Percentiles rank a stretch among this genome's conserved stretches.
Evolutionary conservation across 148 eudicot genomes (phyloP).

Genomic region (Rhododendron simsii): DNA sequence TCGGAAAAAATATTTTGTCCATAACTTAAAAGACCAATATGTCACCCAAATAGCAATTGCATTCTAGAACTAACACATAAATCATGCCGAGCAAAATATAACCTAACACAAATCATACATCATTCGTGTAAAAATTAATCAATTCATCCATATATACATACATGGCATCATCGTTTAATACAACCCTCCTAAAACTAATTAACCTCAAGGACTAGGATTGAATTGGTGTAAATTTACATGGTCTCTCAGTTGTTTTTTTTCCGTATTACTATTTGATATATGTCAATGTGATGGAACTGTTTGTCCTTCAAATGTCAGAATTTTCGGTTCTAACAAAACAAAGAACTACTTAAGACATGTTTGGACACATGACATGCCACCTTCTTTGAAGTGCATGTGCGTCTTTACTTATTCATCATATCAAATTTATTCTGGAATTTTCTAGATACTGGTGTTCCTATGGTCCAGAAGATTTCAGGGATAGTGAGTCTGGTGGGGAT

Average conservation of each 20-base stretch:
- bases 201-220: neutral
- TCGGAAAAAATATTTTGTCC: neutral
- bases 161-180: neutral
- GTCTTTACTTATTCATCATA: neutral
- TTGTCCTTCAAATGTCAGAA: neutral
- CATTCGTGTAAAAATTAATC: neutral
- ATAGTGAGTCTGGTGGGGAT: conserved; percentile 19
- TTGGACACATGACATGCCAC: neutral
- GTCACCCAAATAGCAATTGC: neutral
- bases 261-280: neutral
- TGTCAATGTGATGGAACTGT: neutral
- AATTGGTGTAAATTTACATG: neutral
- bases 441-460: conserved; percentile 35
- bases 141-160: neutral
- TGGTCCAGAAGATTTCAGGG: conserved; percentile 35
- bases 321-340: neutral
- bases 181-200: neutral
- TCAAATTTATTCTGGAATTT: neutral
- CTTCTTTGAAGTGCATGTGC: neutral
- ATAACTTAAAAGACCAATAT: neutral
- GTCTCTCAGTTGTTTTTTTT: neutral
- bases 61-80: neutral
- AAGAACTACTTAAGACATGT: neutral
- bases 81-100: too few relatives aligned
- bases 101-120: too few relatives aligned